A percentile compares a stretch with the other conserved stretches of the same genome.
Conservation (phyloP, 345 rosid genomes). For the Eucalyptus tenuipes region DNA sequence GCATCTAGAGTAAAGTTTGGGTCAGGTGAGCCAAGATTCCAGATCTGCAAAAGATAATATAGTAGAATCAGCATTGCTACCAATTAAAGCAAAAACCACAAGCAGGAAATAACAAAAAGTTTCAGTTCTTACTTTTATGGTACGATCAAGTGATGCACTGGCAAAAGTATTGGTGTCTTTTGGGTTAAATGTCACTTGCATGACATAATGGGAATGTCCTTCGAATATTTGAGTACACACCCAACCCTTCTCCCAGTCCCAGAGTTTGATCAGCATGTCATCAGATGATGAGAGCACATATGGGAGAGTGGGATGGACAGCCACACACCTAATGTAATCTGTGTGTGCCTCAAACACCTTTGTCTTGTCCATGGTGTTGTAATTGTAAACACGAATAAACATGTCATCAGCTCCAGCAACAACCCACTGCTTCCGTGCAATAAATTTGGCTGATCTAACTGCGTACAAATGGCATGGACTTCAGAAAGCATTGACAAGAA, state of each 20-base stretch:
- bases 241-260: slow-evolving; percentile 94
- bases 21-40: slow-evolving; percentile 82
- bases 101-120: not conserved
- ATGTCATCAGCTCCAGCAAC: slow-evolving; percentile 70
- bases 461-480: not conserved
- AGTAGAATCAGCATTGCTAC: not conserved
- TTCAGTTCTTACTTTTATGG: slow-evolving; percentile 47
- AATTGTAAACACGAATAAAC: slow-evolving; percentile 69
- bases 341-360: slow-evolving; percentile 54
- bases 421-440: slow-evolving; percentile 6
- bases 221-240: slow-evolving; percentile 56
- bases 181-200: slow-evolving; percentile 81
- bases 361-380: slow-evolving; percentile 50
- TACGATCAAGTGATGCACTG: slow-evolving; percentile 26
- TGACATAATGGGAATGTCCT: slow-evolving; percentile 88
- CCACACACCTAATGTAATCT: slow-evolving; percentile 73
- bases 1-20: slow-evolving; percentile 74
- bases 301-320: slow-evolving; percentile 69
- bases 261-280: slow-evolving; percentile 51
- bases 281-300: slow-evolving; percentile 39
- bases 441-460: slow-evolving; percentile 38
- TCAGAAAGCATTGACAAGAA: not conserved
- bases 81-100: not conserved
- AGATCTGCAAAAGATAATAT: slow-evolving; percentile 32
- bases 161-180: slow-evolving; percentile 75